A percentile compares a stretch with the other conserved stretches of the same genome.
These are phyloP conservation scores for Volvariella volvacea DNA, from an alignment of 1,284 basidiomycete genomes.

Conservation along the genomic window DNA sequence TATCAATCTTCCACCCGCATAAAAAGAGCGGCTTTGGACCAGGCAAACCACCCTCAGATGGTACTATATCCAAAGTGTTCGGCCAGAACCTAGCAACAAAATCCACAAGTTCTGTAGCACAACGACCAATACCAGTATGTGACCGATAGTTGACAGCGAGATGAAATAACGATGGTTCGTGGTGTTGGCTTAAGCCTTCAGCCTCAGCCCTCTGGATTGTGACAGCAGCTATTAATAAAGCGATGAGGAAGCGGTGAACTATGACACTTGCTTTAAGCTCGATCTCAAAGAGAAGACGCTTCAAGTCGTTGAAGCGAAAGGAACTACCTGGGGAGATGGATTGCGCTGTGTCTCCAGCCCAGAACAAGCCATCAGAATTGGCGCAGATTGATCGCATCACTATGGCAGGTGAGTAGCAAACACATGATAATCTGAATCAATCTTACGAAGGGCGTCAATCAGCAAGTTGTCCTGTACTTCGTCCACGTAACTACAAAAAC, in stretches of 20 bases:
- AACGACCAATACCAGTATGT: conserved; percentile 65
- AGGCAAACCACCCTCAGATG: conserved; percentile 51
- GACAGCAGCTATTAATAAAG: too few species aligned
- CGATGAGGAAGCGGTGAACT: background rate
- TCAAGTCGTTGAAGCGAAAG: conserved; percentile 68
- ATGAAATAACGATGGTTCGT: conserved; percentile 37
- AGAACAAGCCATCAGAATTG: conserved; percentile 65
- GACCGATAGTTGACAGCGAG: conserved; percentile 65
- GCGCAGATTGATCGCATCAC: conserved; percentile 55
- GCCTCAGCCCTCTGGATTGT: conserved; percentile 3
- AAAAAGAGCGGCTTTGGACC: conserved; percentile 59
- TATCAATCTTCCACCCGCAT: conserved; percentile 44
- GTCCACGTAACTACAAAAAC: conserved; percentile 60
- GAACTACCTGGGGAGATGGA: conserved; percentile 68
- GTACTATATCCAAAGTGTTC: conserved; percentile 54
- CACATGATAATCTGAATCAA: background rate
- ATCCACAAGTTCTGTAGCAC: conserved; percentile 58
- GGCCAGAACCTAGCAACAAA: conserved; percentile 61
- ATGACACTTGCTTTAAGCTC: conserved; percentile 41
- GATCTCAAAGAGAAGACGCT: conserved; percentile 53
- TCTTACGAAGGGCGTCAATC: conserved; percentile 55
- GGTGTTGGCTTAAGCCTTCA: too few species aligned
- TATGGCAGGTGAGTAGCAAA: conserved; percentile 19
- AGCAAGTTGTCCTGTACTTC: conserved; percentile 70
- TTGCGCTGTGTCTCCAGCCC: conserved; percentile 77